Conservation (phyloP, 73 alveolate species). For the Paraurostyla sp. region DNA sequence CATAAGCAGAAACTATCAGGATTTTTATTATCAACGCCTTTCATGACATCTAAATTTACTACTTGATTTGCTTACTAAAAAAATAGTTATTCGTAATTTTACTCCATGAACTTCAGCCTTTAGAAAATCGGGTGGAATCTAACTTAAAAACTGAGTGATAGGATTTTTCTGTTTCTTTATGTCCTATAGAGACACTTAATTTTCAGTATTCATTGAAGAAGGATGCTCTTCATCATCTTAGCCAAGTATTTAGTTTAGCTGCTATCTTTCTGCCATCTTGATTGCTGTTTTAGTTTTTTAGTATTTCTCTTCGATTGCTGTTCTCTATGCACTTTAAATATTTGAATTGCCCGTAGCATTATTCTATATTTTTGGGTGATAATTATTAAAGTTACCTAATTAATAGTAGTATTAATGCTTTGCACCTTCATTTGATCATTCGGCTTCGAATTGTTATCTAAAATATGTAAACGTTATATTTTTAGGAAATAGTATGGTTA, state of each 20-base stretch:
- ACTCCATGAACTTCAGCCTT: slow-evolving; percentile 58
- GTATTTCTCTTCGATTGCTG: neutral
- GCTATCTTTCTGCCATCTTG: neutral
- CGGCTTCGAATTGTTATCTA: too few relatives aligned
- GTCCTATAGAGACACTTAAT: neutral
- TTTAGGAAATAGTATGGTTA: too few relatives aligned
- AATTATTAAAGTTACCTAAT: too few relatives aligned
- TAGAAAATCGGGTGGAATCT: slow-evolving; percentile 29
- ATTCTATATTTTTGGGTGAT: too few relatives aligned
- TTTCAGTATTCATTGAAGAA: too few relatives aligned
- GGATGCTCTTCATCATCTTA: neutral
- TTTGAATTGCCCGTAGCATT: too few relatives aligned
- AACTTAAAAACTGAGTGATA: neutral
- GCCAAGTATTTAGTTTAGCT: neutral
- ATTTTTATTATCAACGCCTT: neutral
- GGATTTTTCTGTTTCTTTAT: slow-evolving; percentile 15
- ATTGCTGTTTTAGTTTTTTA: slow-evolving; percentile 23
- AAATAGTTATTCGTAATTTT: neutral
- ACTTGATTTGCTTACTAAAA: slow-evolving; percentile 39
- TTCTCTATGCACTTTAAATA: too few relatives aligned
- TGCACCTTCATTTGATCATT: too few relatives aligned
- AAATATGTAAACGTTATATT: too few relatives aligned
- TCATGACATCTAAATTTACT: neutral
- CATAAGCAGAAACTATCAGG: slow-evolving; percentile 16
- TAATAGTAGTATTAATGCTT: too few relatives aligned